Evolutionary conservation across 139 green algal genomes (phyloP), one percentile per base, ranked within the genome.

Genomic region (Haematococcus sp.): DNA sequence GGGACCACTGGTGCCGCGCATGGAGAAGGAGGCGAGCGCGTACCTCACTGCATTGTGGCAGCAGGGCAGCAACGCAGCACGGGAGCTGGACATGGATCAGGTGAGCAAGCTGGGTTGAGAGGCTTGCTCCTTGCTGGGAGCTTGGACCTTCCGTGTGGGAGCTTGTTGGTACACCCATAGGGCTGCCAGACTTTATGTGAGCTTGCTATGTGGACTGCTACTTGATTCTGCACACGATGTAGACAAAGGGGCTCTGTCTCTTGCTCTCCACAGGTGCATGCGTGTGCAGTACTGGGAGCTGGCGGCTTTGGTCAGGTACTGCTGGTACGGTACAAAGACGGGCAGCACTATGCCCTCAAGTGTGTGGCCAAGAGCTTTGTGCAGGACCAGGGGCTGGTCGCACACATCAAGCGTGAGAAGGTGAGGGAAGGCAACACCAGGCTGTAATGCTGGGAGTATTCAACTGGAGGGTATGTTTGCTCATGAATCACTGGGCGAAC

Each of bases 271-370:
- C 63, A 97, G 30, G 71, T 94, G 13, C 54, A 92, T 56, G 76
- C 87, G 46, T 35, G 93, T 33, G 86, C 83, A 4, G 69, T 88
- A n/a, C 86, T 98, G 68, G 94, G 94, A 19, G 80, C 85, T 33
- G 93, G 94, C 44, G 92, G 91, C 54, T 97, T 97, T 82, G 93
- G 92, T 0, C 82, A 86, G 40, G 94, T 98, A 19, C 81, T 87
- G 19, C 90, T 98, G 13, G 93, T 97, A 61, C 68, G 77, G 63
- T 86, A 89, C 69, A 19, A 44, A 0, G 71, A 49, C 40, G 40
- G 40, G 2, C 4, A 68, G 54, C 82, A 81, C 82, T 91, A 86
- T 34, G 92, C 93, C 2, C 86, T 97, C 66, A 98, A 98, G 80
- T 77, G 77, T 52, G 88, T 98, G 51, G 82, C 68, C 69, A 98